phyloP scores from a whole-genome alignment of 345 rosid genomes.

The Boechera divaricarpa region DNA sequence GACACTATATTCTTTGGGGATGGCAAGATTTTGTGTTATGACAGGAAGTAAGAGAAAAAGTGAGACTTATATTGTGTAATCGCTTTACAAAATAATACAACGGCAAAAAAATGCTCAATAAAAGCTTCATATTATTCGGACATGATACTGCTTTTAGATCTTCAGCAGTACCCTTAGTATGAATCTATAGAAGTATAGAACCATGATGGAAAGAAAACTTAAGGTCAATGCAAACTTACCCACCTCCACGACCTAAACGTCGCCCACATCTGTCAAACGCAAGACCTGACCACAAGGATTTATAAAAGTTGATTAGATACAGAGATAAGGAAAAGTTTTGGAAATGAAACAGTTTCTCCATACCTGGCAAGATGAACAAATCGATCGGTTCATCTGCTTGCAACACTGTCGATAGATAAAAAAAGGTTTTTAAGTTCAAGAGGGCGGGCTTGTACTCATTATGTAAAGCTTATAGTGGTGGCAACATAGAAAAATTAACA shows the following conservation, averaged over 20 bases:
- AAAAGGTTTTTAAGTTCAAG: background rate
- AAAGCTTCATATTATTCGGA: background rate
- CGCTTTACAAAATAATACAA: background rate
- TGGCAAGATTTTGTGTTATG: background rate
- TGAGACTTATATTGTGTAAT: background rate
- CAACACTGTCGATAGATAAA: slow-evolving; percentile 62
- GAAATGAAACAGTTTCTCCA: slow-evolving; percentile 13
- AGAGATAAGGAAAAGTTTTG: background rate
- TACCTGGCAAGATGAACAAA: slow-evolving; percentile 88
- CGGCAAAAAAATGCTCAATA: background rate
- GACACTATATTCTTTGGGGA: background rate
- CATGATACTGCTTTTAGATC: background rate
- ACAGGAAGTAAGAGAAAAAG: slow-evolving; percentile 10
- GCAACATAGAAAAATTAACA: background rate
- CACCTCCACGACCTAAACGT: slow-evolving; percentile 98
- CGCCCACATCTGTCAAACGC: slow-evolving; percentile 92
- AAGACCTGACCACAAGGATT: slow-evolving; percentile 60
- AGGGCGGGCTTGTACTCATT: background rate
- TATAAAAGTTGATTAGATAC: slow-evolving; percentile 1
- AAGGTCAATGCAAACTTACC: slow-evolving; percentile 54
- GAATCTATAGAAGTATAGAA: background rate
- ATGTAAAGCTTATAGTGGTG: slow-evolving; percentile 1
- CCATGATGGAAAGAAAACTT: slow-evolving; percentile 4
- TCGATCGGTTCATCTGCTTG: slow-evolving; percentile 79
- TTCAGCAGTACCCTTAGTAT: slow-evolving; percentile 6